Evolutionary conservation across 805 yeast species (phyloP), one percentile per base, ranked within the genome.

Genomic region (Candida easanensis): DNA sequence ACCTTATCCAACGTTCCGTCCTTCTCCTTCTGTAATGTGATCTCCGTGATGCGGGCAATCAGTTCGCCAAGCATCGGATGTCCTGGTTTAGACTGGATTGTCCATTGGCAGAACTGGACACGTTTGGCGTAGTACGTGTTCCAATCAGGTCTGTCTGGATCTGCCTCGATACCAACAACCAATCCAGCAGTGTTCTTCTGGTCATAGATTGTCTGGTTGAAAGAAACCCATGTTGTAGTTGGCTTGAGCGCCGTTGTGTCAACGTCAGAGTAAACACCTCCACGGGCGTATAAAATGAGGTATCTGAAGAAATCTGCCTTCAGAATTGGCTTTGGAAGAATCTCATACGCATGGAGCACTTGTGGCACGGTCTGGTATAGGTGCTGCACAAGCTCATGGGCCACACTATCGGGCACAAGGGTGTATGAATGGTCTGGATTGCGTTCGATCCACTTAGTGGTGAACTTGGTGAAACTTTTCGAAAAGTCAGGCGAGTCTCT

Each of bases 91-190:
- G 88, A 77, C 65, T 86, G 91, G 38, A 91, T 82, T 0, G 97
- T 88, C 99, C 99, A 91, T 65, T 91, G 98, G 61, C 98, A 90
- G 57, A 91, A 86, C 66, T 91, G 99, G 34, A 91, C 79, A 49
- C 98, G 73, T 39, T 97, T 74, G 0, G 97, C 95, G 59, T 88
- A 91, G 90, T 95, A 89, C 7, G 83, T 84, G 22, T 75, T 68
- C 99, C 99, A 93, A 63, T 91, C 98, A 0, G 83, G 83, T 52
- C 98, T 72, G 61, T 91, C 97, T 0, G 98, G 97, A 56, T 91
- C 99, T 1, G 97, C 97, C 62, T 93, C 99, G 33, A 91, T 87
- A 0, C 98, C 98, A 7, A 91, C 77, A 3, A 83, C 81, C 18
- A 91, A 70, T 0, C 98, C 98, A 2, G 88, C 76, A n/a, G 61